Percentiles rank a stretch among this genome's conserved stretches.
These are phyloP conservation scores for Gymnopus androsaceus DNA, from an alignment of 1,284 basidiomycete genomes.

Conservation along the genomic window DNA sequence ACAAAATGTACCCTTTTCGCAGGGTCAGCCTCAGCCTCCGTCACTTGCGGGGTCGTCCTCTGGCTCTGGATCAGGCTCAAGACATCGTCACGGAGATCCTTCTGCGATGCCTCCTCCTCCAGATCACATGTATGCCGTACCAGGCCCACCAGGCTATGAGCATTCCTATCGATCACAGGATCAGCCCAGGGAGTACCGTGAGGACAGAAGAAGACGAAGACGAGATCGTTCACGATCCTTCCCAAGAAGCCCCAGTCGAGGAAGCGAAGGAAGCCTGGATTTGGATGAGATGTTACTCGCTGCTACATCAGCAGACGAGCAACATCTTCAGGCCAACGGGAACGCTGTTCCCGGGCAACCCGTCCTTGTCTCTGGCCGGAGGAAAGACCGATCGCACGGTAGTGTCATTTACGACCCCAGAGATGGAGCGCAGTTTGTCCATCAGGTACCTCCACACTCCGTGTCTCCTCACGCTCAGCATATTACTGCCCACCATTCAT, in stretches of 20 bases:
- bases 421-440: conserved; percentile 4
- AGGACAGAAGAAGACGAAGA: background rate
- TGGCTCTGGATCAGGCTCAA: background rate
- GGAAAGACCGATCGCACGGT: background rate
- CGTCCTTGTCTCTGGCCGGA: background rate
- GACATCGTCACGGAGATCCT: conserved; percentile 5
- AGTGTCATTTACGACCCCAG: conserved; percentile 2
- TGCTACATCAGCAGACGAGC: background rate
- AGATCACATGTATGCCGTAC: background rate
- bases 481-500: background rate
- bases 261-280: conserved; percentile 10
- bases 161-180: conserved; percentile 2
- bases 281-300: conserved; percentile 11
- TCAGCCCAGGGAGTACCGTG: background rate
- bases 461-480: conserved; percentile 2
- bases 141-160: background rate
- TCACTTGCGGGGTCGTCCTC: background rate
- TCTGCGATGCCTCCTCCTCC: conserved; percentile 1
- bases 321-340: conserved; percentile 2
- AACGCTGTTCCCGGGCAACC: background rate
- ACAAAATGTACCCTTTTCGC: background rate
- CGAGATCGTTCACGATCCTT: conserved; percentile 5
- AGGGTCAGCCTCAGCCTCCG: conserved; percentile 1
- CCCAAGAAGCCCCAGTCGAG: conserved; percentile 2
- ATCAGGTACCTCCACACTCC: background rate